Evolutionary conservation across 2,329 filamentous ascomycete species (phyloP).

Genomic region (Fusarium phyllophilum): DNA sequence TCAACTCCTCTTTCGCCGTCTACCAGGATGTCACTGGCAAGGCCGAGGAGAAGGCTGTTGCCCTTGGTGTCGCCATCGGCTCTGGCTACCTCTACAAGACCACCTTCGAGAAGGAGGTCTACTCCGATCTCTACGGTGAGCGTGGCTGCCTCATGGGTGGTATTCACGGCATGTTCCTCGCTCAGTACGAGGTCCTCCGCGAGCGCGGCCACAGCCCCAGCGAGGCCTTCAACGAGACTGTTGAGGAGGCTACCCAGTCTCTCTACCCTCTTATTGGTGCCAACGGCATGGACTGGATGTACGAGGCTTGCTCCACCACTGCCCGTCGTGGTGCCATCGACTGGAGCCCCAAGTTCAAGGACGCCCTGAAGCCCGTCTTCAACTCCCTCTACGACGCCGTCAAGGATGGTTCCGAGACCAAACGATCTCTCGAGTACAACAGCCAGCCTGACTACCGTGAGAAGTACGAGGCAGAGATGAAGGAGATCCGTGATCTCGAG

Average conservation of each 20-base stretch:
- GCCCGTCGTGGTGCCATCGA: constrained; percentile 98
- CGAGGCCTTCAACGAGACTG: constrained; percentile 99
- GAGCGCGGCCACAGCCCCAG: constrained; percentile 97
- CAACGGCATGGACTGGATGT: constrained; percentile 99
- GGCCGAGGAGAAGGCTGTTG: constrained; percentile 97
- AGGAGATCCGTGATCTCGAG: constrained; percentile 97
- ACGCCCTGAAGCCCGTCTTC: constrained; percentile 98
- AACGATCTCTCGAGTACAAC: constrained; percentile 98
- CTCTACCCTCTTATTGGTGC: constrained; percentile 97
- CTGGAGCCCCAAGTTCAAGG: constrained; percentile 98
- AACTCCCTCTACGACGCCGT: constrained; percentile 96
- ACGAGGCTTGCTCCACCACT: constrained; percentile 98
- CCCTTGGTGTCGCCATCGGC: constrained; percentile 95
- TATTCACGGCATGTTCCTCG: constrained; percentile 99
- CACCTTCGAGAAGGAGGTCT: constrained; percentile 99
- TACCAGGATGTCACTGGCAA: constrained; percentile 98
- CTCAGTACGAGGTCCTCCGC: constrained; percentile 99
- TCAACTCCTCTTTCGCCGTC: constrained; percentile 99
- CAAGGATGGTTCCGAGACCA: constrained; percentile 89
- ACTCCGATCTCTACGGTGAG: constrained; percentile 99
- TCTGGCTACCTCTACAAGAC: constrained; percentile 99
- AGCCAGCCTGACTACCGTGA: constrained; percentile 93
- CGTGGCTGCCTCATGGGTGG: constrained; percentile 99
- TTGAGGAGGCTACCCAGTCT: constrained; percentile 98
- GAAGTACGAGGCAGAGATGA: constrained; percentile 97